Evolutionary conservation across 1,139 yeast species (phyloP), one percentile per base, ranked within the genome.

Genomic region (Yamadazyma conglobata): DNA sequence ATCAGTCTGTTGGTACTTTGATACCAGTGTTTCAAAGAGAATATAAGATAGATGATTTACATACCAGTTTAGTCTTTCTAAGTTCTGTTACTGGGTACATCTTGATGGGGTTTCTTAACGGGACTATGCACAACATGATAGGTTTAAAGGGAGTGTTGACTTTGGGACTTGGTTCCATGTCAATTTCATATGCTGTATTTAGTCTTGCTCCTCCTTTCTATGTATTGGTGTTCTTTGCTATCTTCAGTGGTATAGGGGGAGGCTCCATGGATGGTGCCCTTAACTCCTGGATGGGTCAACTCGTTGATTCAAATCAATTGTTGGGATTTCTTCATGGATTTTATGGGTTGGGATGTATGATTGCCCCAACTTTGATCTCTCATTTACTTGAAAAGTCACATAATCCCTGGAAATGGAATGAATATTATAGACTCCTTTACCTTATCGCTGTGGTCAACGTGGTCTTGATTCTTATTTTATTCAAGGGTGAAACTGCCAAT

Each of bases 341-440:
- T 39, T 81, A 78, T 48, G 89, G 89, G 0, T 52, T 78, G 5
- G 87, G 88, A 1, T 76, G 85, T 29, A 72, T 80, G 63, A 57
- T 77, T 0, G 69, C 85, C 2, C 88, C 91, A 0, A 71, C 78
- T 4, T 40, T 75, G 15, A 70, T 76, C n/a, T 66, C 80, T 0
- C 47, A 55, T 31, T 60, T 73, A 24, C 44, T 68, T 16, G 60
- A 58, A 34, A 48, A 51, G 23, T 27, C 48, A 12, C 10, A 54
- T 38, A 35, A 58, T 46, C 69, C 70, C 1, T 66, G 73, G 72
- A 25, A 36, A 8, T 73, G 79, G 79, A 63, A 66, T 39, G 55
- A 62, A 12, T 71, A 64, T 43, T 75, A 71, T 43, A 30, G 58
- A n/a, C 44, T 72, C 4, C 47, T 73, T 15, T 42, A 63, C 4